phyloP scores from a whole-genome alignment of 345 rosid species.

The Brassica nigra region DNA sequence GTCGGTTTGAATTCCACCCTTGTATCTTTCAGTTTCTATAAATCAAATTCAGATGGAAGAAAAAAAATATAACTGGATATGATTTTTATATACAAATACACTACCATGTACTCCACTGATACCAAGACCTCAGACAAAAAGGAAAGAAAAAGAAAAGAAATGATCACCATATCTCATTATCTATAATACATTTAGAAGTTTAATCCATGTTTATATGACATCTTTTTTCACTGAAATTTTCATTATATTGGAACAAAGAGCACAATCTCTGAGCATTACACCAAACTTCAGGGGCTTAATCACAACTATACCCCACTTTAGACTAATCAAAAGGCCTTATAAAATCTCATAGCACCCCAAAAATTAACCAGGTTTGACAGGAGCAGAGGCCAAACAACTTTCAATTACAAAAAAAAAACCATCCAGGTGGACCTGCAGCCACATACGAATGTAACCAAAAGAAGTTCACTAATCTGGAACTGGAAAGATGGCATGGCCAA shows the following conservation, averaged over 20 bases:
- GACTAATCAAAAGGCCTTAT: neutral
- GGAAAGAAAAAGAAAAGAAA: neutral
- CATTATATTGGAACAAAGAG: neutral
- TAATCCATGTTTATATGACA: too few species aligned
- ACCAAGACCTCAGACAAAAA: neutral
- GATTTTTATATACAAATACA: neutral
- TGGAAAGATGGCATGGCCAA: too few species aligned
- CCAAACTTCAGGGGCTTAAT: neutral
- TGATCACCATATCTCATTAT: neutral
- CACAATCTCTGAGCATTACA: neutral
- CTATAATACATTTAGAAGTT: neutral
- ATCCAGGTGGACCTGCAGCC: neutral
- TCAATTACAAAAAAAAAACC: neutral
- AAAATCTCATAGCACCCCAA: neutral
- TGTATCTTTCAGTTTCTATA: too few species aligned
- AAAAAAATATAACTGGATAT: neutral
- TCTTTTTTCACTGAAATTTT: too few species aligned
- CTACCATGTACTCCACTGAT: neutral
- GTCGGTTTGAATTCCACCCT: too few species aligned
- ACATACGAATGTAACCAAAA: too few species aligned
- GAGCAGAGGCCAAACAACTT: neutral
- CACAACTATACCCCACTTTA: neutral
- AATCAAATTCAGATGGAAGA: too few species aligned
- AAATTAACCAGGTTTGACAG: neutral
- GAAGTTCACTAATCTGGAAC: too few species aligned